Conservation (phyloP, 2,329 filamentous ascomycete species). For the Leptosphaerulina australis region DNA sequence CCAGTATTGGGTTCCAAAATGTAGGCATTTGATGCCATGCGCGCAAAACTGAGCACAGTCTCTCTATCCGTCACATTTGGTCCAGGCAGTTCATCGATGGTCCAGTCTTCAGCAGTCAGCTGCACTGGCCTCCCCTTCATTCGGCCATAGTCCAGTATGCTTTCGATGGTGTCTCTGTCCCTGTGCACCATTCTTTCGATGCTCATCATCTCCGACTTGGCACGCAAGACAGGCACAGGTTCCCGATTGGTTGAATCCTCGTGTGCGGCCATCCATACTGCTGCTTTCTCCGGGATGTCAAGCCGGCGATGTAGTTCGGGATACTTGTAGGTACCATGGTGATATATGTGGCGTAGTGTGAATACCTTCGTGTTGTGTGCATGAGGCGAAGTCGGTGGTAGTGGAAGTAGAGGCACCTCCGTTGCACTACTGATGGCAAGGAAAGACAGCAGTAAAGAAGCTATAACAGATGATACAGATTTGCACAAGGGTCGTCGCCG, state of each 20-base stretch:
- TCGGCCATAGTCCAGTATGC: slow-evolving; percentile 75
- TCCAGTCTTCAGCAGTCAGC: slow-evolving; percentile 79
- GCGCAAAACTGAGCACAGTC: slow-evolving; percentile 81
- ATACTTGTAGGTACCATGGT: slow-evolving; percentile 82
- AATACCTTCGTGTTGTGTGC: slow-evolving; percentile 37
- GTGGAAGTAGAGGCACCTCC: slow-evolving; percentile 36
- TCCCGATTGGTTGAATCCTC: slow-evolving; percentile 52
- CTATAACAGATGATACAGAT: slow-evolving; percentile 68
- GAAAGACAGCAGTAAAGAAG: slow-evolving; percentile 68
- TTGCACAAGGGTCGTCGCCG: slow-evolving; percentile 42
- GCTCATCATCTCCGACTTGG: slow-evolving; percentile 66
- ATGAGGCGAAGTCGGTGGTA: slow-evolving; percentile 31
- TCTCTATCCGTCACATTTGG: slow-evolving; percentile 86
- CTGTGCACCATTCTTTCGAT: slow-evolving; percentile 86
- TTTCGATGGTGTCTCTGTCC: slow-evolving; percentile 75
- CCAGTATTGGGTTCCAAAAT: slow-evolving; percentile 71
- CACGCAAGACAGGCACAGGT: slow-evolving; percentile 56
- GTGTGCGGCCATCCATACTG: slow-evolving; percentile 67
- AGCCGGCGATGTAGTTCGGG: slow-evolving; percentile 77
- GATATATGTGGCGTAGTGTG: slow-evolving; percentile 82
- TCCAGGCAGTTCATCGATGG: slow-evolving; percentile 74
- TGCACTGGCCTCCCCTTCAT: slow-evolving; percentile 69
- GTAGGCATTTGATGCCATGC: slow-evolving; percentile 90
- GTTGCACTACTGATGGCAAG: slow-evolving; percentile 62
- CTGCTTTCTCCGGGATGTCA: slow-evolving; percentile 69